A percentile compares a stretch with the other conserved stretches of the same genome.
Evolutionary conservation across 139 green algal genomes (phyloP).

Genomic region (Chlorella sp.): DNA sequence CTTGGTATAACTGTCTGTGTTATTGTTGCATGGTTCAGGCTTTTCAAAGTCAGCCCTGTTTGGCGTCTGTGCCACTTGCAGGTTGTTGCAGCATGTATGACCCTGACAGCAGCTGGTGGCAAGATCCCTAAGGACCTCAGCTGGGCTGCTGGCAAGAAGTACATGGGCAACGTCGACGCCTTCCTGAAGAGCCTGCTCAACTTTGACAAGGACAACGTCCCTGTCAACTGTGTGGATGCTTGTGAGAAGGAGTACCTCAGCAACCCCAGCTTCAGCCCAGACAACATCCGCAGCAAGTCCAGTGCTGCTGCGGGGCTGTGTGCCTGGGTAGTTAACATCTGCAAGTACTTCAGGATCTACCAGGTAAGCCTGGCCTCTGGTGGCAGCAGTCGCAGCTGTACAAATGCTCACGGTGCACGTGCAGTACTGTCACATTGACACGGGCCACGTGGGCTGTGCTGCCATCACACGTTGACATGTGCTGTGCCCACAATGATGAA

Average conservation of each 20-base stretch:
- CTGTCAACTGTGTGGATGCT: conserved; percentile 46
- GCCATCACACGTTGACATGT: background rate
- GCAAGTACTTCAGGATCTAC: conserved; percentile 92
- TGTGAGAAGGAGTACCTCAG: conserved; percentile 61
- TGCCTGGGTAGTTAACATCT: conserved; percentile 89
- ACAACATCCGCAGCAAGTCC: conserved; percentile 78
- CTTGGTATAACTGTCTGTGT: too few relatives aligned
- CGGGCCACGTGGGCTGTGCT: background rate
- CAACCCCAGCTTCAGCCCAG: conserved; percentile 71
- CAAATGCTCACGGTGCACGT: background rate
- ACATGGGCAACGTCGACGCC: conserved; percentile 86
- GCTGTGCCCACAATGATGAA: too few relatives aligned
- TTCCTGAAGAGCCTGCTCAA: conserved; percentile 78
- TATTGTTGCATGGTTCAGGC: too few relatives aligned
- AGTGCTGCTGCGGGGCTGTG: conserved; percentile 80
- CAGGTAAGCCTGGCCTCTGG: conserved; percentile 38
- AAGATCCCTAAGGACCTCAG: conserved; percentile 83
- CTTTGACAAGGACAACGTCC: conserved; percentile 91
- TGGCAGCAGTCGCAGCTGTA: background rate
- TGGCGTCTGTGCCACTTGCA: too few relatives aligned
- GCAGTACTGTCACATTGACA: background rate
- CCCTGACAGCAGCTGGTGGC: conserved; percentile 71
- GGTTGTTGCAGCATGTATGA: conserved; percentile 78
- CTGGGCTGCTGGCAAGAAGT: conserved; percentile 64
- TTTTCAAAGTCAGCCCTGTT: too few relatives aligned